These are phyloP conservation scores for Byssoonygena ceratinophila DNA, from an alignment of 2,329 filamentous ascomycete species.

Conservation along the genomic window DNA sequence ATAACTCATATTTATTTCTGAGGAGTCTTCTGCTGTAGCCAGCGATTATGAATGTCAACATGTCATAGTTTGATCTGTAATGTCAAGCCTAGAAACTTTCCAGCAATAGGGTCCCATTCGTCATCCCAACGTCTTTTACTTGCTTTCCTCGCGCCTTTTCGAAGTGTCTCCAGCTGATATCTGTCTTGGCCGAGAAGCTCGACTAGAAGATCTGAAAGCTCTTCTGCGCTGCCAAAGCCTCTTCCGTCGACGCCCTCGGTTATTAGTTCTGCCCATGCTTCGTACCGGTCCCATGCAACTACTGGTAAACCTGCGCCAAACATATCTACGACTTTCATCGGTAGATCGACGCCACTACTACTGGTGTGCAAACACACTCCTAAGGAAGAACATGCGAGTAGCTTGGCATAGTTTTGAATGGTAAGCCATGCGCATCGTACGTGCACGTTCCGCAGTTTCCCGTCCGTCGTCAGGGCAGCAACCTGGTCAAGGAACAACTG, in stretches of 20 bases:
- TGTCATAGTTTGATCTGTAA: no score
- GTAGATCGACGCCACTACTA: slow-evolving; percentile 86
- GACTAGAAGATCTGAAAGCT: slow-evolving; percentile 53
- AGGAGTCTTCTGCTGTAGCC: no score
- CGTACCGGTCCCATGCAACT: slow-evolving; percentile 71
- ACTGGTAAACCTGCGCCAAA: slow-evolving; percentile 91
- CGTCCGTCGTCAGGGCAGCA: slow-evolving; percentile 47
- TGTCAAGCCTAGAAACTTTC: slow-evolving; percentile 51
- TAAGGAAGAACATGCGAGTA: slow-evolving; percentile 76
- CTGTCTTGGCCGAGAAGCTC: slow-evolving; percentile 51
- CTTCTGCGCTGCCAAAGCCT: slow-evolving; percentile 63
- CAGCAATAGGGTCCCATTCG: slow-evolving; percentile 81
- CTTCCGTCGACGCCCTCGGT: slow-evolving; percentile 74
- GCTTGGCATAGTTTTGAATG: slow-evolving; percentile 68
- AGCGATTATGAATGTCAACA: no score
- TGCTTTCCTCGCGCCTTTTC: slow-evolving; percentile 61
- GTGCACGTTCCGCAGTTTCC: slow-evolving; percentile 57
- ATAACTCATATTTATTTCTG: no score
- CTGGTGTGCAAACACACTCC: slow-evolving; percentile 88
- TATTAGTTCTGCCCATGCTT: slow-evolving; percentile 85
- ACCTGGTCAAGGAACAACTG: slow-evolving; percentile 62
- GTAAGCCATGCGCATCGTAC: slow-evolving; percentile 78
- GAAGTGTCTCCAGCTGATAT: slow-evolving; percentile 50
- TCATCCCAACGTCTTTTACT: slow-evolving; percentile 74
- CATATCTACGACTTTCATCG: slow-evolving; percentile 99